Evolutionary conservation across 2,329 filamentous ascomycete species (phyloP).

Genomic region (Ceratocystis cacaofunesta): DNA sequence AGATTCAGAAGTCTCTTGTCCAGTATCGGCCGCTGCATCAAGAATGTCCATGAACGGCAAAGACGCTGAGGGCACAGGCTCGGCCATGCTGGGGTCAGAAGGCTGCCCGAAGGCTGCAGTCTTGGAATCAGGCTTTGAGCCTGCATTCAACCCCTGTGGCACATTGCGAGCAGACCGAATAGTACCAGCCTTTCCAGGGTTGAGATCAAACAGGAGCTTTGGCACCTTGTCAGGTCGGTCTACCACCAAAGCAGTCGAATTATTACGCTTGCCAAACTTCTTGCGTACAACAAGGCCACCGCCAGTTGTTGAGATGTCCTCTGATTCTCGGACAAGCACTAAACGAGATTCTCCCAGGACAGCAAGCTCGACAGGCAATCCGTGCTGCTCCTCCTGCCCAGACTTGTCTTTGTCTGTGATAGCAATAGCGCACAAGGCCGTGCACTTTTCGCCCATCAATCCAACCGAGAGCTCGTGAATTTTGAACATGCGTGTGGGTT

Average conservation of each 20-base stretch:
- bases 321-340: slow-evolving; percentile 39
- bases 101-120: slow-evolving; percentile 12
- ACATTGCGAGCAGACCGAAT: slow-evolving; percentile 21
- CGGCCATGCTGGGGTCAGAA: slow-evolving; percentile 27
- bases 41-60: slow-evolving; percentile 34
- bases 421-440: slow-evolving; percentile 34
- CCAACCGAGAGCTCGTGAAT: slow-evolving; percentile 38
- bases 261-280: slow-evolving; percentile 22
- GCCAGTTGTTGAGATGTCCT: slow-evolving; percentile 30
- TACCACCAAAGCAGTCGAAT: slow-evolving; percentile 36
- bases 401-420: slow-evolving; percentile 21
- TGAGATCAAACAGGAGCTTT: slow-evolving; percentile 37
- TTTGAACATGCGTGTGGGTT: slow-evolving; percentile 41
- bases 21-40: slow-evolving; percentile 37
- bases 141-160: slow-evolving; percentile 22
- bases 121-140: slow-evolving; percentile 15
- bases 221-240: slow-evolving; percentile 30
- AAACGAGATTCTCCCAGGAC: slow-evolving; percentile 41
- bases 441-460: slow-evolving; percentile 42
- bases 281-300: slow-evolving; percentile 25
- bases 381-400: slow-evolving; percentile 22
- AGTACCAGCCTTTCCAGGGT: slow-evolving; percentile 29
- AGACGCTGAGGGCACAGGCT: background rate
- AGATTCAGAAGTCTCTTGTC: slow-evolving; percentile 27
- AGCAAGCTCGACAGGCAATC: slow-evolving; percentile 38